Evolutionary conservation across 2,329 filamentous ascomycete species (phyloP).

Genomic region (Diaporthe ilicicola): DNA sequence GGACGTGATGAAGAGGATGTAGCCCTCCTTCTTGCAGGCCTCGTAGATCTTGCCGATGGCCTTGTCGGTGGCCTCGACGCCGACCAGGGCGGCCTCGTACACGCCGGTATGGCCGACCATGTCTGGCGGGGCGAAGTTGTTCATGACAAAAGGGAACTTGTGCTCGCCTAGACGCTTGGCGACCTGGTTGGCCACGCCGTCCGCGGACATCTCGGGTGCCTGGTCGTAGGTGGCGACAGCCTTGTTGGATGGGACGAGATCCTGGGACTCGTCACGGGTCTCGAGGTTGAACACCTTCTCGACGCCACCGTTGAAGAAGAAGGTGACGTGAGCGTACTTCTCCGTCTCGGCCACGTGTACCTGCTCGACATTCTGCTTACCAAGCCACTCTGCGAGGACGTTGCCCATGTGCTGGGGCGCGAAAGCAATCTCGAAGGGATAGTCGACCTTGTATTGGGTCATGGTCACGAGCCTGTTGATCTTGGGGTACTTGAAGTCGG

Average conservation of each 20-base stretch:
- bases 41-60: slow-evolving; percentile 94
- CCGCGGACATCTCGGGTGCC: slow-evolving; percentile 95
- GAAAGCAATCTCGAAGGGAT: slow-evolving; percentile 91
- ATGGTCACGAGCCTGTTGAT: slow-evolving; percentile 87
- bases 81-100: slow-evolving; percentile 91
- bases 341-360: slow-evolving; percentile 98
- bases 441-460: slow-evolving; percentile 98
- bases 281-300: slow-evolving; percentile 96
- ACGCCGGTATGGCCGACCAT: slow-evolving; percentile 99
- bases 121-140: slow-evolving; percentile 99
- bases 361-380: slow-evolving; percentile 88
- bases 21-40: slow-evolving; percentile 90
- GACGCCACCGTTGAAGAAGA: slow-evolving; percentile 99
- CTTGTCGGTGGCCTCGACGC: slow-evolving; percentile 86
- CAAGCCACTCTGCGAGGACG: slow-evolving; percentile 96
- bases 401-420: slow-evolving; percentile 96
- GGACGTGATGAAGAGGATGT: slow-evolving; percentile 92
- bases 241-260: slow-evolving; percentile 87
- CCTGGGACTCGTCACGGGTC: slow-evolving; percentile 82
- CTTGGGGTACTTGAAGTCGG: slow-evolving; percentile 94
- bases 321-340: slow-evolving; percentile 99
- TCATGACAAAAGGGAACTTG: slow-evolving; percentile 97
- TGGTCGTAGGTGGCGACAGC: slow-evolving; percentile 92
- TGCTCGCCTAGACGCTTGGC: slow-evolving; percentile 85
- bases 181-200: slow-evolving; percentile 87